Evolutionary conservation across 257 asterid species (phyloP).

Genomic region (Petunia secreta): DNA sequence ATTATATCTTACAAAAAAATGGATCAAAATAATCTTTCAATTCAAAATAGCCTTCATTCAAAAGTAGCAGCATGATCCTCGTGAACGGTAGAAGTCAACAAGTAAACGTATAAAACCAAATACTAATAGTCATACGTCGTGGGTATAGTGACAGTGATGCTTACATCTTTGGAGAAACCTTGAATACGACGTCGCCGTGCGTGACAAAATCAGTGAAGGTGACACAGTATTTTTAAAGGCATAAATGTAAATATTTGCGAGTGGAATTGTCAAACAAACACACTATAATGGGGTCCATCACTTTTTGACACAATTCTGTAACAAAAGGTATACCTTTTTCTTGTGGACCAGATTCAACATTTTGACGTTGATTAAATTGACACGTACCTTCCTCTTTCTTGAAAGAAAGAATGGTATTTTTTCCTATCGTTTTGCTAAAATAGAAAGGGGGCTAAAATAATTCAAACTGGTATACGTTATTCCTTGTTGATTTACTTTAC

Average conservation of each 20-base stretch:
- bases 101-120: constrained; percentile 19
- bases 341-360: not conserved
- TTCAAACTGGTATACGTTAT: not conserved
- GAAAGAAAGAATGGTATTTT: not conserved
- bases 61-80: not conserved
- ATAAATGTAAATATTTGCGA: not conserved
- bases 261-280: not conserved
- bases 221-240: not conserved
- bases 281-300: not conserved
- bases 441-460: not conserved
- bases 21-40: too few species aligned
- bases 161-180: constrained; percentile 7
- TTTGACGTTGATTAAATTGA: constrained; percentile 7
- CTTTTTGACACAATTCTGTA: not conserved
- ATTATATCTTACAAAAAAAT: too few species aligned
- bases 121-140: constrained; percentile 33
- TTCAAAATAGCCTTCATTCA: not conserved
- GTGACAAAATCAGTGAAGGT: not conserved
- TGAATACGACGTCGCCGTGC: constrained; percentile 31
- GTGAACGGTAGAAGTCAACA: constrained; percentile 22
- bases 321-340: not conserved
- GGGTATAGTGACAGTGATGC: constrained; percentile 35
- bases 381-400: constrained; percentile 4
- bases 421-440: not conserved
- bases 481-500: too few species aligned